A percentile compares a stretch with the other conserved stretches of the same genome.
Conservation (phyloP, 306 rosid genomes). For the Prunus campanulata region DNA sequence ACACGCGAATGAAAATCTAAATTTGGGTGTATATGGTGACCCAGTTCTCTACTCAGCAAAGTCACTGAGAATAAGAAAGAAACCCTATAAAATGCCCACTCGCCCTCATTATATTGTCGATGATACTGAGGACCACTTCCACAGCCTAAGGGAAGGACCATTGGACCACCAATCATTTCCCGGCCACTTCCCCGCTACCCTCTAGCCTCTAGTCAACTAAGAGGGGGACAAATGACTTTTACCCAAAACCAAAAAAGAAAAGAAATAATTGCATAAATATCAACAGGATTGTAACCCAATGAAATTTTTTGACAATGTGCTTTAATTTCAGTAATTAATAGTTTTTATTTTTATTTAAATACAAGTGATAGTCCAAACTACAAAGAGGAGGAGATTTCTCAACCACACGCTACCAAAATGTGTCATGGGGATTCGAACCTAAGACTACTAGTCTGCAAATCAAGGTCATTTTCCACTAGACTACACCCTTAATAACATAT, state of each 20-base stretch:
- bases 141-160: constrained; percentile 40
- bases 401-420: too few species aligned
- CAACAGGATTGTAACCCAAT: too few species aligned
- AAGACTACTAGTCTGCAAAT: too few species aligned
- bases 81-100: not conserved
- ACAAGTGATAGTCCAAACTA: too few species aligned
- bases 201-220: constrained; percentile 14
- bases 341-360: too few species aligned
- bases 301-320: too few species aligned
- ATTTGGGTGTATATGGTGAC: not conserved
- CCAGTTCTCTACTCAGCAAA: not conserved
- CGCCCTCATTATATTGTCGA: too few species aligned
- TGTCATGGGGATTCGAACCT: accelerated
- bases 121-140: constrained; percentile 54
- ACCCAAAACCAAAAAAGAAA: not conserved
- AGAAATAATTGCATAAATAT: too few species aligned
- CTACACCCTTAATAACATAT: too few species aligned
- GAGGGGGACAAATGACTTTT: not conserved
- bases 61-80: not conserved
- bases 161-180: constrained; percentile 36
- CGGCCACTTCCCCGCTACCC: not conserved
- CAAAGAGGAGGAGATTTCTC: accelerated
- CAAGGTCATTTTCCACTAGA: accelerated
- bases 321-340: too few species aligned
- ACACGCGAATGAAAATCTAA: constrained; percentile 1